Percentiles rank a stretch among this genome's conserved stretches.
These are phyloP conservation scores for Zygosaccharomyces lentus DNA, from an alignment of 805 yeast genomes.

Conservation along the genomic window DNA sequence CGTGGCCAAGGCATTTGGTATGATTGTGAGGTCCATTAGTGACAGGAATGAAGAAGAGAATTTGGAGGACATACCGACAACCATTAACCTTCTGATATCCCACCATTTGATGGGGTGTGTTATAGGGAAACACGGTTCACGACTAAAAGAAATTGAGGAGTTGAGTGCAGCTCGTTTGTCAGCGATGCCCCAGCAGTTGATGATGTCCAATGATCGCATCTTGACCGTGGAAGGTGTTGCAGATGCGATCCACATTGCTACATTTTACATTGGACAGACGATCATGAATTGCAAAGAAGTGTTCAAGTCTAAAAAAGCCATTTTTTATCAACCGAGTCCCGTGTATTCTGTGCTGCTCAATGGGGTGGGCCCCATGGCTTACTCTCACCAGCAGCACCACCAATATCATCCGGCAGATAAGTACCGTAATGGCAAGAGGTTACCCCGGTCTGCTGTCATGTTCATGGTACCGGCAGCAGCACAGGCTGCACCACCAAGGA, in stretches of 20 bases:
- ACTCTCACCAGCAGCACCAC: slow-evolving; percentile 27
- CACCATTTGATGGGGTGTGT: slow-evolving; percentile 76
- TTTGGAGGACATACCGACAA: slow-evolving; percentile 46
- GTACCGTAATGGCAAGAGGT: slow-evolving; percentile 20
- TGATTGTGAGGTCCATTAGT: slow-evolving; percentile 58
- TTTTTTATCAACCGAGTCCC: slow-evolving; percentile 33
- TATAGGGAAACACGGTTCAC: slow-evolving; percentile 71
- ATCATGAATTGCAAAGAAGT: slow-evolving; percentile 52
- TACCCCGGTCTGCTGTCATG: slow-evolving; percentile 15
- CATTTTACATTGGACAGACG: slow-evolving; percentile 67
- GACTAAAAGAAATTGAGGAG: slow-evolving; percentile 77
- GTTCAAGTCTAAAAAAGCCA: slow-evolving; percentile 45
- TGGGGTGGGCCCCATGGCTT: slow-evolving; percentile 13
- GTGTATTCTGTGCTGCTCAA: slow-evolving; percentile 27
- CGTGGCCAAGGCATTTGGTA: slow-evolving; percentile 78
- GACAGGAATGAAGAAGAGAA: slow-evolving; percentile 49
- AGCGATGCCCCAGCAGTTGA: slow-evolving; percentile 68
- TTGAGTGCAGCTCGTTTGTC: slow-evolving; percentile 70
- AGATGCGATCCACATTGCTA: slow-evolving; percentile 82
- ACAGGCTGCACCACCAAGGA: slow-evolving; percentile 6
- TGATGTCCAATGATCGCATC: slow-evolving; percentile 73
- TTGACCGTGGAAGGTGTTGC: slow-evolving; percentile 72
- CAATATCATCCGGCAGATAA: slow-evolving; percentile 28
- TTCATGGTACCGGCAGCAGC: slow-evolving; percentile 12
- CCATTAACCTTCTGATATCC: slow-evolving; percentile 63